Evolutionary conservation across 2,329 filamentous ascomycete genomes (phyloP).

Genomic region (Colletotrichum sp.): DNA sequence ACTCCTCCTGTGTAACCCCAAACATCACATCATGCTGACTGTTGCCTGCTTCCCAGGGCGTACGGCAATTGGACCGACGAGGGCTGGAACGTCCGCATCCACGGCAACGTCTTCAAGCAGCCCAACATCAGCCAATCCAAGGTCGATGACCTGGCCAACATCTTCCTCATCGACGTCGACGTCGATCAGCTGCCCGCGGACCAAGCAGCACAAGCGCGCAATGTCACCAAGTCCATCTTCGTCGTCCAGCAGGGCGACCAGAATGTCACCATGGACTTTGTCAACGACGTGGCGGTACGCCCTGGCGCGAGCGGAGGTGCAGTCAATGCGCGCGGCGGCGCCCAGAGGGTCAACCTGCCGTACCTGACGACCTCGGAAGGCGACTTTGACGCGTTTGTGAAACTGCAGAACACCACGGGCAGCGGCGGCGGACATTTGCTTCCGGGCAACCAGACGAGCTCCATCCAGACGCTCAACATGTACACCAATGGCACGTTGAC

Average conservation of each 20-base stretch:
- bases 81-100: conserved; percentile 78
- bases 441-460: conserved; percentile 67
- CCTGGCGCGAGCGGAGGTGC: conserved; percentile 63
- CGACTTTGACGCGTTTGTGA: conserved; percentile 76
- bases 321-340: conserved; percentile 58
- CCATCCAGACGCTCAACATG: conserved; percentile 72
- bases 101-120: conserved; percentile 83
- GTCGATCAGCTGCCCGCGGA: conserved; percentile 62
- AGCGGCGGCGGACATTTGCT: conserved; percentile 52
- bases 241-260: conserved; percentile 74
- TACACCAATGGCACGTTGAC: conserved; percentile 68
- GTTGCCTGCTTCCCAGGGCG: conserved; percentile 34
- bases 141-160: conserved; percentile 71
- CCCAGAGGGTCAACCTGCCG: conserved; percentile 67
- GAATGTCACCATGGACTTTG: conserved; percentile 68
- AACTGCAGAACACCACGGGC: conserved; percentile 63
- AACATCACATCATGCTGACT: conserved; percentile 9
- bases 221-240: conserved; percentile 75
- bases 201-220: conserved; percentile 72
- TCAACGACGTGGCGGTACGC: conserved; percentile 46
- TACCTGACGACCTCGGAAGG: conserved; percentile 70
- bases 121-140: conserved; percentile 70
- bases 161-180: conserved; percentile 71
- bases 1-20: neutral
- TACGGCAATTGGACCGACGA: conserved; percentile 82